Evolutionary conservation across 1,139 yeast genomes (phyloP).

Genomic region (Debaryomyces fabryi): DNA sequence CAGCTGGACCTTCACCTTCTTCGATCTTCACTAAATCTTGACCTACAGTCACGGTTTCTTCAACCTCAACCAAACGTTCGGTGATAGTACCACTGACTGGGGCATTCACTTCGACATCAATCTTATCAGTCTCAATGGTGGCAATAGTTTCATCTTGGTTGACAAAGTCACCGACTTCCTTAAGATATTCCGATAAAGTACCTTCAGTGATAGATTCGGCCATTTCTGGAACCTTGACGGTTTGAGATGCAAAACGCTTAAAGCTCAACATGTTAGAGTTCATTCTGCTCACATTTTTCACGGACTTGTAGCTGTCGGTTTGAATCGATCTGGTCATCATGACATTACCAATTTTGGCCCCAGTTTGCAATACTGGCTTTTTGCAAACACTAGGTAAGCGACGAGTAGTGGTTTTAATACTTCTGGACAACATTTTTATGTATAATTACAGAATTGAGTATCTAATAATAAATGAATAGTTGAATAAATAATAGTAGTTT

Average conservation of each 20-base stretch:
- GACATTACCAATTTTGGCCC: conserved; percentile 13
- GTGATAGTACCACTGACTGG: conserved; percentile 91
- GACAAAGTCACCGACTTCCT: conserved; percentile 87
- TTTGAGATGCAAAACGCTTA: conserved; percentile 44
- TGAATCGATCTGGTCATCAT: conserved; percentile 19
- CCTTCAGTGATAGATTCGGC: conserved; percentile 99
- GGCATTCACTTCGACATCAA: conserved; percentile 95
- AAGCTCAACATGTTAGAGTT: conserved; percentile 19
- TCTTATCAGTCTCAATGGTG: conserved; percentile 97
- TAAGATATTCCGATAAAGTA: conserved; percentile 78
- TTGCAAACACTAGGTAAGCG: conserved; percentile 22
- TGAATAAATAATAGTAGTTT: not conserved
- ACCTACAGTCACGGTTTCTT: conserved; percentile 95
- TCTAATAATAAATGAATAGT: conserved; percentile 1
- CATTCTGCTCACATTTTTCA: conserved; percentile 3
- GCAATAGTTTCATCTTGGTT: conserved; percentile 90
- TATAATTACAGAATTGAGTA: not conserved
- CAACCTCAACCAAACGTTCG: conserved; percentile 80
- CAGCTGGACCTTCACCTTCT: conserved; percentile 84
- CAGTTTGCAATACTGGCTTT: conserved; percentile 12
- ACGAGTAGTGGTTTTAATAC: conserved; percentile 20
- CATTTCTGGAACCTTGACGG: conserved; percentile 96
- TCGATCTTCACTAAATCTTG: conserved; percentile 90
- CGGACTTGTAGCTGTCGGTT: conserved; percentile 3
- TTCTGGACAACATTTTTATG: conserved; percentile 27